Evolutionary conservation across 179 eudicot genomes (phyloP), one percentile per base, ranked within the genome.

Genomic region (Nepenthes alata): DNA sequence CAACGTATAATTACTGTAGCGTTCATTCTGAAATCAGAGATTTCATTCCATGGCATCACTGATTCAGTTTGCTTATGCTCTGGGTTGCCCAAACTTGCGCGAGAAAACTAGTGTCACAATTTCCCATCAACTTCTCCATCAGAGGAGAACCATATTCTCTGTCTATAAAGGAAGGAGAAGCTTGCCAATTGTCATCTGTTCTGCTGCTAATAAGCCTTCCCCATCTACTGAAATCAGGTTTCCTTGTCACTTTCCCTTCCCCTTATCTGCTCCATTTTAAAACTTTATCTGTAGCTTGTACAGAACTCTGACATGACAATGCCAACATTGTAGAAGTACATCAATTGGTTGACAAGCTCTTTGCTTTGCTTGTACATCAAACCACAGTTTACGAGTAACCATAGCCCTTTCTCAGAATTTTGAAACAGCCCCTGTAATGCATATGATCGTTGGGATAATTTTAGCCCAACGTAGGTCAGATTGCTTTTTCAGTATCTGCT

Each of bases 211-310:
- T 69, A 82, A 71, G 48, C 83, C 80, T 38, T 69, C 86, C 1
- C 37, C 82, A 52, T 77, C 93, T 25, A 36, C 83, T 48, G 80
- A 84, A 57, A 74, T 84, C 68, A 89, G 96, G 96, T 89, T 39
- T 35, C 25, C 47, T 37, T 41, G 6, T 41, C 45, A 4, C 45
- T 4, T 7, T 41, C 45, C 45, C 2, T 41, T 4, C 45, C 45
- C 45, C 45, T 9, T 11, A 0, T 44, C 37, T 37, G 2, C 12
- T 15, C 13, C 14, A 7, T 7, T 55, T 16, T 3, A 15, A 34
- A 6, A 54, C 11, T 54, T 54, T 4, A n/a, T 52, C 55, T 6
- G 50, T 47, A 47, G 11, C 7, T 47, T 47, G 50, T 47, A 47
- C 11, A 47, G 11, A 47, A 47, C 7, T 6, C 50, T 6, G 11